Conservation (phyloP, 23 red algal genomes). For the Gracilaria domingensis region DNA sequence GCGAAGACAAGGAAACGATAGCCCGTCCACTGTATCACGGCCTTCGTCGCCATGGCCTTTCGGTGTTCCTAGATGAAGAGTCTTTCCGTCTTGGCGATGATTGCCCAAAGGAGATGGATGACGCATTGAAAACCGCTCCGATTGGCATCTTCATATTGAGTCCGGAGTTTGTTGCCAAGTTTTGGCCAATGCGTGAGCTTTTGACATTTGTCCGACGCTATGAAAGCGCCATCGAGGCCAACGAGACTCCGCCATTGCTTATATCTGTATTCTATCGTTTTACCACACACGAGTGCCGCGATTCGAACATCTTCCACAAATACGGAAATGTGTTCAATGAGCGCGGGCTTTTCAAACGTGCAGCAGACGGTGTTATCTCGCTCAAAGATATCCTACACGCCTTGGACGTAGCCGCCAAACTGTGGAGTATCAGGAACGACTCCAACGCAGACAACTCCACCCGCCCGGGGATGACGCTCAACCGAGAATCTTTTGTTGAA, state of each 20-base stretch:
- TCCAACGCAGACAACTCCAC: background rate
- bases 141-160: constrained; percentile 6
- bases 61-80: background rate
- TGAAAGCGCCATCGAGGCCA: background rate
- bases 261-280: constrained; percentile 34
- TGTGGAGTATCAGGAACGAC: constrained; percentile 1
- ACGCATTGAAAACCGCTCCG: background rate
- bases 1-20: constrained; percentile 2
- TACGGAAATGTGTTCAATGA: background rate
- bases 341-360: background rate
- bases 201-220: background rate
- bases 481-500: background rate
- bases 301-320: background rate
- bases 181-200: constrained; percentile 9
- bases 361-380: background rate
- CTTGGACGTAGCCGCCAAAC: background rate
- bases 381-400: constrained; percentile 3
- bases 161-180: constrained; percentile 6
- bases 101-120: background rate
- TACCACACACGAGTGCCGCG: background rate
- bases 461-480: background rate
- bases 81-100: background rate
- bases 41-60: background rate
- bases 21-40: background rate
- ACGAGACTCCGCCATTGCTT: background rate